Conservation (phyloP, 352 stramenopile genomes). For the Globisporangium apiculatum region DNA sequence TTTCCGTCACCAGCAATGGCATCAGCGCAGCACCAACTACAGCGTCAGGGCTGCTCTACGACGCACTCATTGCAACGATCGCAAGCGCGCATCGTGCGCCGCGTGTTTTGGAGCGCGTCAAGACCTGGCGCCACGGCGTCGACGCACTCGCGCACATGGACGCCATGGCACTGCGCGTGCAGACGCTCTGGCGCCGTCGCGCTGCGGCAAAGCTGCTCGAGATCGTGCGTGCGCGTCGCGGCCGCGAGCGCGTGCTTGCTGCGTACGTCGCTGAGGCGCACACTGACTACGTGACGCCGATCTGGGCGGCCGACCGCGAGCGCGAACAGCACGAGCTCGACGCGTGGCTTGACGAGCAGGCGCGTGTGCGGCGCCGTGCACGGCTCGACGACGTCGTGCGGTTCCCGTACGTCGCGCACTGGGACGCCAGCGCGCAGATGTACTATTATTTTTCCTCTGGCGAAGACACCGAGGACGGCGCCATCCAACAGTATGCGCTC, state of each 20-base stretch:
- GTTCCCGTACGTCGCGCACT: conserved; percentile 54
- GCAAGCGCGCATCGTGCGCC: not conserved
- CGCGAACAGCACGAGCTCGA: conserved; percentile 47
- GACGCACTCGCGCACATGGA: conserved; percentile 33
- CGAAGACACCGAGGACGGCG: conserved; percentile 6
- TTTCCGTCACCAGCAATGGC: too few relatives aligned
- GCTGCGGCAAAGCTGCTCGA: conserved; percentile 33
- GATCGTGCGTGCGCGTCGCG: conserved; percentile 17
- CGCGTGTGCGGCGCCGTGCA: conserved; percentile 23
- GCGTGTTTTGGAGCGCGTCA: conserved; percentile 17
- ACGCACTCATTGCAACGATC: conserved; percentile 16
- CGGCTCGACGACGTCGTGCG: conserved; percentile 31
- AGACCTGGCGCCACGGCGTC: conserved; percentile 20
- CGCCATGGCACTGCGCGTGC: conserved; percentile 24
- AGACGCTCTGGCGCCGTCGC: conserved; percentile 48
- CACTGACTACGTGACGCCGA: conserved; percentile 43
- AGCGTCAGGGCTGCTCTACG: conserved; percentile 2
- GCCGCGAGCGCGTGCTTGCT: conserved; percentile 5
- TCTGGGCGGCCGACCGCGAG: conserved; percentile 60
- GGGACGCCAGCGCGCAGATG: conserved; percentile 33
- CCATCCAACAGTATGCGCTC: conserved; percentile 9
- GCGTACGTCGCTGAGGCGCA: conserved; percentile 61
- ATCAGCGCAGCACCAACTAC: too few relatives aligned
- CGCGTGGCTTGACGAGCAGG: conserved; percentile 29
- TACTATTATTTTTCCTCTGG: conserved; percentile 15